These are phyloP conservation scores for Pezicula neosporulosa DNA, from an alignment of 2,329 filamentous ascomycete species.

Conservation along the genomic window DNA sequence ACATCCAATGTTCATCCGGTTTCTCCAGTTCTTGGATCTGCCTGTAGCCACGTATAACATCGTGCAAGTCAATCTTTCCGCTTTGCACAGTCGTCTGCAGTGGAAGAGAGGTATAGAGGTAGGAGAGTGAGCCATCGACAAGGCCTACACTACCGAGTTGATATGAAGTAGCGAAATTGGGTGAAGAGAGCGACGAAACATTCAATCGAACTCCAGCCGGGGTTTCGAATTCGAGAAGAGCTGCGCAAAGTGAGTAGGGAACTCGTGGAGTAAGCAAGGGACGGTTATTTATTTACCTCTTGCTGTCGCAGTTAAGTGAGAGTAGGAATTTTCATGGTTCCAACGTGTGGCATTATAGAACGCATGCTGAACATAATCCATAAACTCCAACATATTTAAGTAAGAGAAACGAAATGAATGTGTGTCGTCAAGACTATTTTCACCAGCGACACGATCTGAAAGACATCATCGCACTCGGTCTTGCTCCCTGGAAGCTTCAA, in stretches of 20 bases:
- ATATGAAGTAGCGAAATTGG: constrained; percentile 93
- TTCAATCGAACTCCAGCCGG: constrained; percentile 82
- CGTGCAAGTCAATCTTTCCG: constrained; percentile 69
- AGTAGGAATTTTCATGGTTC: constrained; percentile 91
- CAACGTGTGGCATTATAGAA: constrained; percentile 85
- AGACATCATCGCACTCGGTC: neutral
- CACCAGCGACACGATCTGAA: neutral
- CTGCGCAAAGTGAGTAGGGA: constrained; percentile 37
- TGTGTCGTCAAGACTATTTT: neutral
- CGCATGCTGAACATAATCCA: constrained; percentile 92
- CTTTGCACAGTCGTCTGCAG: constrained; percentile 68
- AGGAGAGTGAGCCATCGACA: constrained; percentile 95
- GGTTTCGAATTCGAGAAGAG: constrained; percentile 83
- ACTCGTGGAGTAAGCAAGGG: constrained; percentile 3
- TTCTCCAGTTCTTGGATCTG: constrained; percentile 66
- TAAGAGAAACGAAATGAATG: neutral
- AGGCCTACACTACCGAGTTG: constrained; percentile 84
- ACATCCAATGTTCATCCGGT: constrained; percentile 46
- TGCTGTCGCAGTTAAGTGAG: constrained; percentile 77
- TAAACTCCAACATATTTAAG: constrained; percentile 80
- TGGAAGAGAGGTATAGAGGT: constrained; percentile 87
- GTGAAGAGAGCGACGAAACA: constrained; percentile 85
- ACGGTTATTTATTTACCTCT: constrained; percentile 52
- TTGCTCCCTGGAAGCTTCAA: neutral
- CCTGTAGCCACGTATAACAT: constrained; percentile 78